Conservation (phyloP, 306 rosid genomes). For the barrel medic (Medicago truncatula) region DNA sequence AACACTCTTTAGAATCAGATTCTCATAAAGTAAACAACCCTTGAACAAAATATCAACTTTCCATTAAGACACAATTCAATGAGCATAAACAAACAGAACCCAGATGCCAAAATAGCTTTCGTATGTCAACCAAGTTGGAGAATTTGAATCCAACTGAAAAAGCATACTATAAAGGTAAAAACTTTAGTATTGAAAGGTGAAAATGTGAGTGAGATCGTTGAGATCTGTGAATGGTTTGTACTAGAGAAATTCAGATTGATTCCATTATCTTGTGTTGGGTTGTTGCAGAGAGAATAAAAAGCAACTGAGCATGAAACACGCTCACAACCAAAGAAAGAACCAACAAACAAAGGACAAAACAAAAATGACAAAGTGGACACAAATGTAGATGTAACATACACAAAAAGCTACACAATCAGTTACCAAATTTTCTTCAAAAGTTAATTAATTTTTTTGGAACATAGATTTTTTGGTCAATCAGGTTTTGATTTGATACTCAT, state of each 20-base stretch:
- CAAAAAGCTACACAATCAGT: slow-evolving; percentile 44
- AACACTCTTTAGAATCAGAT: slow-evolving; percentile 53
- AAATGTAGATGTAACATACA: slow-evolving; percentile 57
- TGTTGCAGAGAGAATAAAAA: slow-evolving; percentile 44
- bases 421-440: slow-evolving; percentile 31
- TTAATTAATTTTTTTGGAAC: neutral
- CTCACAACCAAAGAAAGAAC: slow-evolving; percentile 56
- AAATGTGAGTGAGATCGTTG: slow-evolving; percentile 78
- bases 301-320: slow-evolving; percentile 48
- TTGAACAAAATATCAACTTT: slow-evolving; percentile 46
- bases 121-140: slow-evolving; percentile 42
- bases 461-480: neutral
- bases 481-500: neutral
- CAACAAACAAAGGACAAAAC: slow-evolving; percentile 65
- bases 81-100: slow-evolving; percentile 50
- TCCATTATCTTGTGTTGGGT: slow-evolving; percentile 49
- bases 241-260: slow-evolving; percentile 52
- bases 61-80: slow-evolving; percentile 36
- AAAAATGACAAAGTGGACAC: slow-evolving; percentile 68
- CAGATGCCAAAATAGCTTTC: slow-evolving; percentile 52
- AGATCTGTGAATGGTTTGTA: slow-evolving; percentile 71
- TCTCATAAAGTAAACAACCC: slow-evolving; percentile 45
- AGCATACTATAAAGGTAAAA: slow-evolving; percentile 48
- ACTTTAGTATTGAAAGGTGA: slow-evolving; percentile 53
- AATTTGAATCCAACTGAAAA: slow-evolving; percentile 60